Evolutionary conservation across 257 asterid species (phyloP), one percentile per base, ranked within the genome.

Genomic region (Echium plantagineum): DNA sequence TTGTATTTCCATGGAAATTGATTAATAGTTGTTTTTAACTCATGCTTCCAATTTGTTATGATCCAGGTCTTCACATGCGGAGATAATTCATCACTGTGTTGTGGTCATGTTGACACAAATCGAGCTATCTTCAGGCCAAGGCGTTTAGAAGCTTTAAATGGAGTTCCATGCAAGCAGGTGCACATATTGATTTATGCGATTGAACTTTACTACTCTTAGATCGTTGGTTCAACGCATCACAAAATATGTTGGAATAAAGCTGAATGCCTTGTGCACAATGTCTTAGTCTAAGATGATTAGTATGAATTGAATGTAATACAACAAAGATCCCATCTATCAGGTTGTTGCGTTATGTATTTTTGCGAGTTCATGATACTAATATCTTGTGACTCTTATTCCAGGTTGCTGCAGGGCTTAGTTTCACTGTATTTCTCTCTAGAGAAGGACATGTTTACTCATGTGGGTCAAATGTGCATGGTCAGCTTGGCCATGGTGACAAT

Each of bases 331-430:
- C 49, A 0, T 42, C 49, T 0, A 13, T 42, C 49, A 12, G 49
- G 49, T 42, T 42, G 49, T 4, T 42, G 49, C 49, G 2, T 10
- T 10, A 42, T 42, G 49, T 10, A 3, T 42, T 60, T 54, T 22
- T 28, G 58, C 20, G n/a, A 1, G 30, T 26, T 15, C 28, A 19
- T 26, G 38, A 18, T 42, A 52, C 48, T 69, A 58, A 46, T 65
- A 18, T 51, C 60, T 49, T 55, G 57, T 59, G 66, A 55, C 56
- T 51, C 72, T 71, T 60, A 57, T 74, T 66, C 69, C 78, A 87
- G 96, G 94, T 87, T 65, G 91, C 87, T 58, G 80, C 89, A 59
- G 96, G 96, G 35, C 82, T 85, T 65, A 85, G 89, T 79, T 87
- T 87, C 79, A 85, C 93, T 13, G 72, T 80, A 79, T 87, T 87